These are phyloP conservation scores for Canavalia ensiformis DNA, from an alignment of 306 rosid genomes.

Conservation along the genomic window DNA sequence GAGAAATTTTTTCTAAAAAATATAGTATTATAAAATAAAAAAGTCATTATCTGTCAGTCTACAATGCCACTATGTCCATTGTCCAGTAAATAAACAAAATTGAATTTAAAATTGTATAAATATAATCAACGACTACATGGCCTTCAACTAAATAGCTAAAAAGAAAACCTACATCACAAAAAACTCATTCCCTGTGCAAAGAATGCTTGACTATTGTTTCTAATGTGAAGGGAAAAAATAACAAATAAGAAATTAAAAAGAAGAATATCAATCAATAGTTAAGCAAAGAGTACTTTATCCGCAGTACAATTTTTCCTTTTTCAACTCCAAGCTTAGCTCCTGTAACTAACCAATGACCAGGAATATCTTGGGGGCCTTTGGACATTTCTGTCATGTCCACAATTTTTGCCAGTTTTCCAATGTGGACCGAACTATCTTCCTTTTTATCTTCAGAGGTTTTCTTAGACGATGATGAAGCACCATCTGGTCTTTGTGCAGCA, in stretches of 20 bases:
- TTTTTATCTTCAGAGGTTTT: conserved; percentile 75
- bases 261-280: conserved; percentile 72
- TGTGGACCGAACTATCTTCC: conserved; percentile 70
- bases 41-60: conserved; percentile 41
- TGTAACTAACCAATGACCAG: conserved; percentile 99
- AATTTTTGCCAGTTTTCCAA: conserved; percentile 84
- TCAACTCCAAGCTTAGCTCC: conserved; percentile 99
- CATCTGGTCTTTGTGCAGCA: conserved; percentile 62
- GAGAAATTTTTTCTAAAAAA: no score
- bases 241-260: conserved; percentile 39
- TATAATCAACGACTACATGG: conserved; percentile 54
- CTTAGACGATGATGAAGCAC: conserved; percentile 82
- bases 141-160: conserved; percentile 52
- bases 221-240: conserved; percentile 48
- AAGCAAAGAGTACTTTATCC: conserved; percentile 88
- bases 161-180: conserved; percentile 62
- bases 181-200: conserved; percentile 83
- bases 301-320: conserved; percentile 86
- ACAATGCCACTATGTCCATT: conserved; percentile 22
- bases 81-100: conserved; percentile 48
- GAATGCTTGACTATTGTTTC: conserved; percentile 80
- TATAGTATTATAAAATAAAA: not conserved
- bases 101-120: conserved; percentile 48
- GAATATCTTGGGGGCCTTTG: conserved; percentile 95
- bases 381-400: conserved; percentile 96